Percentiles rank a stretch among this genome's conserved stretches.
These are phyloP conservation scores for Pyrus communis DNA, from an alignment of 306 rosid genomes.

Conservation along the genomic window DNA sequence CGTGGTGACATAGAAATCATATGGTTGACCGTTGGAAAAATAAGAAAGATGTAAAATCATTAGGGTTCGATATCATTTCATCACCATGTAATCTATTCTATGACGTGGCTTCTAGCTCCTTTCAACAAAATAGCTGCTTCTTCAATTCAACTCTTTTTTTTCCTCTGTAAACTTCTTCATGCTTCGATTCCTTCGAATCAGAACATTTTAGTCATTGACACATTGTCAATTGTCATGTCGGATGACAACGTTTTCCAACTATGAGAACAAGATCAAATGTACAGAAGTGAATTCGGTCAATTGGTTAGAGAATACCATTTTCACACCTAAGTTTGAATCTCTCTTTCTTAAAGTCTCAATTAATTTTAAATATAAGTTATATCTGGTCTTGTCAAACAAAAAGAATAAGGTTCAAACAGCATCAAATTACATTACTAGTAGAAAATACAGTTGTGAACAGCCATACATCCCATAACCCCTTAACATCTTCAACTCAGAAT, in stretches of 20 bases:
- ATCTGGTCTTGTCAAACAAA: no score
- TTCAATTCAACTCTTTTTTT: not conserved
- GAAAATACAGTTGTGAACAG: not conserved
- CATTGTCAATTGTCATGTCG: not conserved
- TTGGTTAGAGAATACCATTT: no score
- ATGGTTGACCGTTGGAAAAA: not conserved
- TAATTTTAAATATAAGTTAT: no score
- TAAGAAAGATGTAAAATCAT: not conserved
- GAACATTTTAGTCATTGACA: not conserved
- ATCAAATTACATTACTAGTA: not conserved
- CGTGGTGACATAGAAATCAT: not conserved
- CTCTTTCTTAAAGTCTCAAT: no score
- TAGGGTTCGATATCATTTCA: not conserved
- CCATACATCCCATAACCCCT: not conserved
- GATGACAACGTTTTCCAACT: not conserved
- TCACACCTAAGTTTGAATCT: not conserved
- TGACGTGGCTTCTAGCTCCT: not conserved
- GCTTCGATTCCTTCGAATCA: not conserved
- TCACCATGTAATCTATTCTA: not conserved
- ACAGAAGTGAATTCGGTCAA: no score
- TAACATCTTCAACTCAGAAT: not conserved
- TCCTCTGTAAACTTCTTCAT: no score
- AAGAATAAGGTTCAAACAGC: not conserved
- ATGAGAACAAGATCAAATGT: not conserved
- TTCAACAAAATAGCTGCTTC: not conserved